Evolutionary conservation across 2,329 filamentous ascomycete species (phyloP).

Genomic region (Penicillium psychrosexuale): DNA sequence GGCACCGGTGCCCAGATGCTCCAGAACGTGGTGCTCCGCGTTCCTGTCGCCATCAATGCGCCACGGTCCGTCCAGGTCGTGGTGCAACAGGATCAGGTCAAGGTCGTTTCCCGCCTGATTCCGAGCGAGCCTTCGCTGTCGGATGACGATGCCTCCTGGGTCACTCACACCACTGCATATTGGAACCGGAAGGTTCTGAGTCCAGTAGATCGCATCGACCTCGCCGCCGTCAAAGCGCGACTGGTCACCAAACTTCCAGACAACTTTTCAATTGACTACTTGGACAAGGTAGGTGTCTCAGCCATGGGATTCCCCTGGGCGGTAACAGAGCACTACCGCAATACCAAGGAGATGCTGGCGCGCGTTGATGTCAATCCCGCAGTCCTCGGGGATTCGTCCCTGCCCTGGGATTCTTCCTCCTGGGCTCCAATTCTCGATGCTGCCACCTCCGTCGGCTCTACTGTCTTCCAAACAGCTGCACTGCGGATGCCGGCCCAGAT

Average conservation of each 20-base stretch:
- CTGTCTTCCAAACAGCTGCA: slow-evolving; percentile 38
- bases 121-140: neutral
- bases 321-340: slow-evolving; percentile 40
- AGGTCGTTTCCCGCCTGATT: slow-evolving; percentile 35
- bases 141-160: slow-evolving; percentile 7
- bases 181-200: neutral
- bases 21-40: slow-evolving; percentile 29
- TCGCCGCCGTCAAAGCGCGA: neutral
- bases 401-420: slow-evolving; percentile 29
- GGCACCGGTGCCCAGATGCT: slow-evolving; percentile 32
- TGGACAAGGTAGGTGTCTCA: slow-evolving; percentile 40
- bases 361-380: slow-evolving; percentile 37
- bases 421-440: slow-evolving; percentile 45
- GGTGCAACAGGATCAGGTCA: slow-evolving; percentile 29
- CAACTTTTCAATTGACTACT: slow-evolving; percentile 40
- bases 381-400: neutral
- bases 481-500: slow-evolving; percentile 40
- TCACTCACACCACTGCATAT: slow-evolving; percentile 16
- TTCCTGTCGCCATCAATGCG: slow-evolving; percentile 38
- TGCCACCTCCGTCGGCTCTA: slow-evolving; percentile 44
- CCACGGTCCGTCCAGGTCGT: slow-evolving; percentile 40
- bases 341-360: slow-evolving; percentile 42
- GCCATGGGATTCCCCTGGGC: slow-evolving; percentile 45
- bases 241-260: slow-evolving; percentile 6
- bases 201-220: neutral